A percentile compares a stretch with the other conserved stretches of the same genome.
Conservation (phyloP, 2,329 filamentous ascomycete genomes). For the Pestalotiopsis sp. region DNA sequence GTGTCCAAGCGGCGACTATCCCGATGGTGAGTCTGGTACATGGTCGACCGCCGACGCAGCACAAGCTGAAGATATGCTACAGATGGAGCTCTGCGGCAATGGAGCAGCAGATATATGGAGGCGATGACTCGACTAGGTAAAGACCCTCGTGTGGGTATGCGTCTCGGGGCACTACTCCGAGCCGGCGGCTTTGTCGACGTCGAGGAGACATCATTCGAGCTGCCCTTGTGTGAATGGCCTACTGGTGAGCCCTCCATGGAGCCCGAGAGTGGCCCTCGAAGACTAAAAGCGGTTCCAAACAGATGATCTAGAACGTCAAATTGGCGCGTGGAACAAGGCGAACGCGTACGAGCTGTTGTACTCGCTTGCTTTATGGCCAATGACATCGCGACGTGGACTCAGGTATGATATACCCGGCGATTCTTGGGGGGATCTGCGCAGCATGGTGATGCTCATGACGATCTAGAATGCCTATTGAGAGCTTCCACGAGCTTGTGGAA, state of each 20-base stretch:
- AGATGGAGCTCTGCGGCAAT: constrained; percentile 67
- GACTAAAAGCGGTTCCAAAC: not conserved
- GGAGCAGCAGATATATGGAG: constrained; percentile 67
- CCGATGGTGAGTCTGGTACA: constrained; percentile 46
- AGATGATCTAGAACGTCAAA: constrained; percentile 55
- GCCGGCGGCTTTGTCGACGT: constrained; percentile 70
- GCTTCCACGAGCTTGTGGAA: not conserved
- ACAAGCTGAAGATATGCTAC: constrained; percentile 7
- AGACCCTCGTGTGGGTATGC: constrained; percentile 66
- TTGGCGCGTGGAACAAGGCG: constrained; percentile 55
- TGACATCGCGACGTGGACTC: constrained; percentile 50
- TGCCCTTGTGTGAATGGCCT: constrained; percentile 73
- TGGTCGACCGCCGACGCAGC: not conserved
- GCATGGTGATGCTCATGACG: not conserved
- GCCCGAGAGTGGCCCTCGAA: not conserved
- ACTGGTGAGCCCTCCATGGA: constrained; percentile 50
- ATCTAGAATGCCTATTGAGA: constrained; percentile 10
- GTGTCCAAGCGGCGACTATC: constrained; percentile 81
- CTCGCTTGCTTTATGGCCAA: constrained; percentile 59
- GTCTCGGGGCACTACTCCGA: constrained; percentile 59
- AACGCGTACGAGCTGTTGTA: constrained; percentile 58
- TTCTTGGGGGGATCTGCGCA: no score
- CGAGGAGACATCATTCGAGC: constrained; percentile 61
- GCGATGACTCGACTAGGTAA: constrained; percentile 63
- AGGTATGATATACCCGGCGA: not conserved